A percentile compares a stretch with the other conserved stretches of the same genome.
phyloP scores from a whole-genome alignment of 768 basidiomycete genomes.

The Pleurotus citrinopileatus region DNA sequence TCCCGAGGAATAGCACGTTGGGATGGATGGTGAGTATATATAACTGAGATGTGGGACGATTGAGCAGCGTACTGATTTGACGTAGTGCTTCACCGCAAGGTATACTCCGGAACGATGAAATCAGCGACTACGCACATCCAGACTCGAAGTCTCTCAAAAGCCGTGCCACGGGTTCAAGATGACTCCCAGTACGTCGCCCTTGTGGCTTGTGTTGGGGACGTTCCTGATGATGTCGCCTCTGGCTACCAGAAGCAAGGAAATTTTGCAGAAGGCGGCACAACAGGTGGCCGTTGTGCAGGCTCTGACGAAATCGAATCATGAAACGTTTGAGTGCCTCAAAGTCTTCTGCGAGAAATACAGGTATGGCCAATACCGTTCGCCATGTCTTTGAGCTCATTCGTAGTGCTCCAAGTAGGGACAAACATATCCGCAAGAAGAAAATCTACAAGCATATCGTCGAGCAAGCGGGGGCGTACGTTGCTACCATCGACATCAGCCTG shows the following conservation, averaged over 20 bases:
- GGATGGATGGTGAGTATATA: no score
- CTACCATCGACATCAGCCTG: neutral
- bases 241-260: neutral
- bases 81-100: no score
- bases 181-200: neutral
- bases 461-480: neutral
- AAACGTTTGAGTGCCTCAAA: conserved; percentile 6
- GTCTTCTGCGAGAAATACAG: conserved; percentile 6
- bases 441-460: conserved; percentile 1
- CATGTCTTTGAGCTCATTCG: no score
- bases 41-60: no score
- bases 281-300: neutral
- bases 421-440: neutral
- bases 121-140: no score
- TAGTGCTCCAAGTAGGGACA: neutral
- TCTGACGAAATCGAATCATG: neutral
- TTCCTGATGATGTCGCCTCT: neutral
- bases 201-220: neutral
- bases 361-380: no score
- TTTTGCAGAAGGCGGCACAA: neutral
- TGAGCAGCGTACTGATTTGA: no score
- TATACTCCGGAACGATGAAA: no score
- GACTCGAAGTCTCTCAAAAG: no score
- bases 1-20: no score
- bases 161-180: neutral